A percentile compares a stretch with the other conserved stretches of the same genome.
Evolutionary conservation across 139 green algal species (phyloP).

Genomic region (Edaphochlamys debaryana): DNA sequence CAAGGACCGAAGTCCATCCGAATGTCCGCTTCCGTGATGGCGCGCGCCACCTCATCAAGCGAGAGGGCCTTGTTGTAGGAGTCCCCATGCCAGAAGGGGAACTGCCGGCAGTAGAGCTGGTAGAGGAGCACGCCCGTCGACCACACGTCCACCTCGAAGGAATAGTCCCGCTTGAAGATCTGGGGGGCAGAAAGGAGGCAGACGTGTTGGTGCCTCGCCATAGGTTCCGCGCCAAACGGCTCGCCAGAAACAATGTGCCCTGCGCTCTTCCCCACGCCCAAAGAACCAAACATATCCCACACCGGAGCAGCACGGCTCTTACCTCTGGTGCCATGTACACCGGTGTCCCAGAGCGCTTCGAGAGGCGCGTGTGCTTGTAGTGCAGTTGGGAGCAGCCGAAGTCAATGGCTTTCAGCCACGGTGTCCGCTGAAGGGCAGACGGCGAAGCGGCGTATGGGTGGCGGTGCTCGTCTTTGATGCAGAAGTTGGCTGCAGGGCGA

Average conservation of each 20-base stretch:
- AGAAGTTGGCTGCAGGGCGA: conserved; percentile 42
- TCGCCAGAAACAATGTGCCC: no score
- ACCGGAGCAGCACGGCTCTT: no score
- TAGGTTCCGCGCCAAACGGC: no score
- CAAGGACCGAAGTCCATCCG: conserved; percentile 58
- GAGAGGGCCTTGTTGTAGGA: conserved; percentile 37
- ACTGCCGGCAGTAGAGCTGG: conserved; percentile 65
- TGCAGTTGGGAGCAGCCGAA: conserved; percentile 68
- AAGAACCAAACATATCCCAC: no score
- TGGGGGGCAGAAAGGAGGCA: no score
- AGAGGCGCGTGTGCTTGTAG: conserved; percentile 46
- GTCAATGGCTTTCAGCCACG: conserved; percentile 68
- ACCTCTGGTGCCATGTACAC: conserved; percentile 88
- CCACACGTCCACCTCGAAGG: conserved; percentile 80
- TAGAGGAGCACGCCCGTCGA: conserved; percentile 85
- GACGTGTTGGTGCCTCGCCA: no score
- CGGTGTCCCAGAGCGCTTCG: conserved; percentile 77
- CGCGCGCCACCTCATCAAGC: conserved; percentile 53
- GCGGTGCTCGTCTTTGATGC: conserved; percentile 47
- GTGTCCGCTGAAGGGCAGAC: neutral
- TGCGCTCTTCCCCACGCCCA: no score
- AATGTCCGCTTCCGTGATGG: conserved; percentile 40
- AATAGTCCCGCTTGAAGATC: conserved; percentile 81
- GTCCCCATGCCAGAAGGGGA: conserved; percentile 66
- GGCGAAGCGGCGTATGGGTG: neutral